These are phyloP conservation scores for Fusarium transvaalense DNA, from an alignment of 2,329 filamentous ascomycete genomes.

Conservation along the genomic window DNA sequence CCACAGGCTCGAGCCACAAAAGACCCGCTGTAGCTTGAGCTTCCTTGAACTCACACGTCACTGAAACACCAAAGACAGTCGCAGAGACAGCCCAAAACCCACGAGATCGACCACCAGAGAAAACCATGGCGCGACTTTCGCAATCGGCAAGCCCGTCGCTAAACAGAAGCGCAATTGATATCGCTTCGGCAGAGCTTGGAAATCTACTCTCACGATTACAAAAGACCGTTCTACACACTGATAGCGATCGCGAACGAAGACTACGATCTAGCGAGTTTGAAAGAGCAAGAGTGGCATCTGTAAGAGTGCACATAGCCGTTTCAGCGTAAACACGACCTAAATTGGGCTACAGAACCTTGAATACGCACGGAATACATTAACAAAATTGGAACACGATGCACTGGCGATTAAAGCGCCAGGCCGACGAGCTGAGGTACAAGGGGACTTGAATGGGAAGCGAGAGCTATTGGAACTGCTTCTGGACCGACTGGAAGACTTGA, in stretches of 20 bases:
- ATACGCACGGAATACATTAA: slow-evolving; percentile 76
- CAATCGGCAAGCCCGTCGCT: slow-evolving; percentile 24
- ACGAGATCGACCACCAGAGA: slow-evolving; percentile 18
- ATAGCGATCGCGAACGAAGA: slow-evolving; percentile 68
- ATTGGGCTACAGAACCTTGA: slow-evolving; percentile 71
- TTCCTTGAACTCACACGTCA: slow-evolving; percentile 49
- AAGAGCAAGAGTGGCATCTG: slow-evolving; percentile 59
- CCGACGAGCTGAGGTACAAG: slow-evolving; percentile 71
- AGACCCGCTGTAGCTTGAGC: slow-evolving; percentile 34
- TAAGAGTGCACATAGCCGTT: slow-evolving; percentile 50
- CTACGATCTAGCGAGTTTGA: slow-evolving; percentile 74
- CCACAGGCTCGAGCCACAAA: slow-evolving; percentile 46
- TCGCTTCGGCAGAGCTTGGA: slow-evolving; percentile 64
- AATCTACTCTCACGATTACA: slow-evolving; percentile 76
- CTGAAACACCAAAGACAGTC: slow-evolving; percentile 38
- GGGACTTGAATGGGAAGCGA: slow-evolving; percentile 73
- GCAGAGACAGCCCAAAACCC: slow-evolving; percentile 1
- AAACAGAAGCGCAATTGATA: slow-evolving; percentile 46
- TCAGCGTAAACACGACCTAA: slow-evolving; percentile 12
- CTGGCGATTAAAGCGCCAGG: slow-evolving; percentile 68
- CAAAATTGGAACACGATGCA: slow-evolving; percentile 77
- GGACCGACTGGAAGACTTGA: slow-evolving; percentile 75
- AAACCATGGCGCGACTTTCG: slow-evolving; percentile 50
- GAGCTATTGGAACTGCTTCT: slow-evolving; percentile 74
- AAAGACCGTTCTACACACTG: slow-evolving; percentile 71